Conservation (phyloP, 2,329 filamentous ascomycete genomes). For the Akanthomyces lecanii region DNA sequence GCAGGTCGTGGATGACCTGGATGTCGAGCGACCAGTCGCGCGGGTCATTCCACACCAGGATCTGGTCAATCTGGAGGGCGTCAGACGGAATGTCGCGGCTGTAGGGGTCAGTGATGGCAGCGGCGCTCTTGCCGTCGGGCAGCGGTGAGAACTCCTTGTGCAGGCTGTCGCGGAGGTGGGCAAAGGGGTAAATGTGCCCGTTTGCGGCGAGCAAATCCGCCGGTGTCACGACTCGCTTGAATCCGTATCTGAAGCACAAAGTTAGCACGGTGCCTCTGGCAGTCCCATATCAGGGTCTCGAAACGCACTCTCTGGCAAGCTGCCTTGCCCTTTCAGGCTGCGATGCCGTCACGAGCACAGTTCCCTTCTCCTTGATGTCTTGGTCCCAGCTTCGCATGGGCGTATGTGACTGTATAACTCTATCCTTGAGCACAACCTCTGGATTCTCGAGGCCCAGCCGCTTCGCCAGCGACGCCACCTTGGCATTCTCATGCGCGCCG, state of each 20-base stretch:
- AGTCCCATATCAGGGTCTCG: too few species aligned
- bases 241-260: constrained; percentile 53
- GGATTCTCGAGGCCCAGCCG: constrained; percentile 30
- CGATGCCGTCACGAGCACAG: constrained; percentile 71
- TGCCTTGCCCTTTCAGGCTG: constrained; percentile 61
- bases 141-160: constrained; percentile 28
- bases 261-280: constrained; percentile 16
- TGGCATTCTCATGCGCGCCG: constrained; percentile 66
- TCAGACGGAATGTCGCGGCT: constrained; percentile 33
- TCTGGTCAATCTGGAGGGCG: constrained; percentile 74
- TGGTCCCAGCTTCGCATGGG: constrained; percentile 63
- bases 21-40: constrained; percentile 92
- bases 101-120: constrained; percentile 30
- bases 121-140: constrained; percentile 32
- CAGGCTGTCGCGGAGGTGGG: constrained; percentile 34
- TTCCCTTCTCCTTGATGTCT: constrained; percentile 37
- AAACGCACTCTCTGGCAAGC: constrained; percentile 64
- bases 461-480: constrained; percentile 32
- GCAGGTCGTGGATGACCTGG: constrained; percentile 76
- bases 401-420: constrained; percentile 76
- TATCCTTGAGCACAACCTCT: constrained; percentile 31
- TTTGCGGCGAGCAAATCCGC: constrained; percentile 75
- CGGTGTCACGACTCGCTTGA: constrained; percentile 77
- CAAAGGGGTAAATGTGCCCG: constrained; percentile 79
- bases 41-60: constrained; percentile 94